Percentiles rank a stretch among this genome's conserved stretches.
These are phyloP conservation scores for Salix caprea DNA, from an alignment of 345 rosid species.

Conservation along the genomic window DNA sequence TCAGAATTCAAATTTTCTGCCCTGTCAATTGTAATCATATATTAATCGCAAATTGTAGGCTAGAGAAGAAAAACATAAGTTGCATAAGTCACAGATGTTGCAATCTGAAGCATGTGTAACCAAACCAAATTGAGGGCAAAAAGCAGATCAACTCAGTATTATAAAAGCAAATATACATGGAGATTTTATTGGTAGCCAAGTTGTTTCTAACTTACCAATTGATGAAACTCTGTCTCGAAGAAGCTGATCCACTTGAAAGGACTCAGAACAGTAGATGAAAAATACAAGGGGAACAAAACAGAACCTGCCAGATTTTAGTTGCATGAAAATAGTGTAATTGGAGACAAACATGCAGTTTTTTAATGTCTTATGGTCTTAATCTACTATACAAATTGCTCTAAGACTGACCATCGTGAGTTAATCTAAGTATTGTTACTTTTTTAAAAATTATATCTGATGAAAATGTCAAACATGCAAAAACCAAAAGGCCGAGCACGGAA, in stretches of 20 bases:
- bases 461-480: not conserved
- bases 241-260: conserved; percentile 30
- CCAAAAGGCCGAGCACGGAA: not conserved
- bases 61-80: no score
- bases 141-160: no score
- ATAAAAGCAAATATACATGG: not conserved
- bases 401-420: not conserved
- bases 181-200: conserved; percentile 1
- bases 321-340: not conserved
- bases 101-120: no score
- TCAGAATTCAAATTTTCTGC: no score
- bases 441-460: not conserved
- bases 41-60: no score
- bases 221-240: conserved; percentile 56
- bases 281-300: conserved; percentile 52
- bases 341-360: not conserved
- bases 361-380: not conserved
- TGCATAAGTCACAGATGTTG: no score
- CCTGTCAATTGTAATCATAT: no score
- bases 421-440: not conserved
- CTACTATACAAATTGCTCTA: not conserved
- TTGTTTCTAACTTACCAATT: conserved; percentile 53
- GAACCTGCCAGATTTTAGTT: conserved; percentile 47
- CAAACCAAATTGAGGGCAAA: no score
- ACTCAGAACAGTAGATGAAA: conserved; percentile 43